phyloP scores from a whole-genome alignment of 2,329 filamentous ascomycete genomes.

The Hypoxylon sp. region DNA sequence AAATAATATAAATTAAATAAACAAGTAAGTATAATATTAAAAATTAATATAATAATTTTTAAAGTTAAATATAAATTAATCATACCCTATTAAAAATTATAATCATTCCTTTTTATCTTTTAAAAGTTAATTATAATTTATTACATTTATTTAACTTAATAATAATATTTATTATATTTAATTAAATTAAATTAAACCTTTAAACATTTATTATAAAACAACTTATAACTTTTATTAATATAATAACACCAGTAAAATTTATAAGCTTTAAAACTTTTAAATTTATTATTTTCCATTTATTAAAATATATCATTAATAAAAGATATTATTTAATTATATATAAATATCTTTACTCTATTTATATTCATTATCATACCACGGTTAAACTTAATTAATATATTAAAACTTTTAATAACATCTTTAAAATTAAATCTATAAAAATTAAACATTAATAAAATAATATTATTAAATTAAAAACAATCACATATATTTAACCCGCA shows the following conservation, averaged over 20 bases:
- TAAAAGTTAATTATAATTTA: conserved; percentile 5
- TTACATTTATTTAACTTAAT: conserved; percentile 11
- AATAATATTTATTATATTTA: conserved; percentile 1
- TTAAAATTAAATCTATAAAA: conserved; percentile 4
- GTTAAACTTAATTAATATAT: conserved; percentile 3
- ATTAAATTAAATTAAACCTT: conserved; percentile 2
- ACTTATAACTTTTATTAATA: neutral
- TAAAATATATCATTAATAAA: conserved; percentile 1
- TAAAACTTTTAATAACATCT: conserved; percentile 1
- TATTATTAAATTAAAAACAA: neutral
- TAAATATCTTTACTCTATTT: neutral
- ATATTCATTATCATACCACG: neutral
- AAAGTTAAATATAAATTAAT: conserved; percentile 4
- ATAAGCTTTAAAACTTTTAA: neutral
- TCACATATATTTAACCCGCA: neutral
- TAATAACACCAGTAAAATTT: conserved; percentile 3
- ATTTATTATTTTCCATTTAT: conserved; percentile 6
- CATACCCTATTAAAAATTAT: neutral
- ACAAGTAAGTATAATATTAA: neutral
- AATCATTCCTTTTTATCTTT: neutral
- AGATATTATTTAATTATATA: neutral
- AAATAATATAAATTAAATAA: conserved; percentile 7
- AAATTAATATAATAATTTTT: neutral
- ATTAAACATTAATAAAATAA: neutral
- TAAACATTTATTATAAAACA: neutral